Evolutionary conservation across 2,329 filamentous ascomycete genomes (phyloP).

Genomic region (Pseudocercospora fijiensis): DNA sequence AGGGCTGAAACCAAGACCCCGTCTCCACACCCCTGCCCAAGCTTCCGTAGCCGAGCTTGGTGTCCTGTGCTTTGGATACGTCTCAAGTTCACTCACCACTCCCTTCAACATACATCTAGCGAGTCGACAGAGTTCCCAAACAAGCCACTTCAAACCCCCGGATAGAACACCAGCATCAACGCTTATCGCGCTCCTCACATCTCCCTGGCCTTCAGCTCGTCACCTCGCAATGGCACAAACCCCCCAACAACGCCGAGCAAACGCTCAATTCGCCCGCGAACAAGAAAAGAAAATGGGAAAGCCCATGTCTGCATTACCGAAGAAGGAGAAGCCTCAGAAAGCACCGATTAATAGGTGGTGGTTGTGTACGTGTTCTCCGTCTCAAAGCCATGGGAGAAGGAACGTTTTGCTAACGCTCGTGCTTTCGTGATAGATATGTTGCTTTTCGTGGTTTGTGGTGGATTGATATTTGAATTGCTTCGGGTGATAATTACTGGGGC

Average conservation of each 20-base stretch:
- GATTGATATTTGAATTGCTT: slow-evolving; percentile 58
- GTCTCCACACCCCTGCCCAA: not conserved
- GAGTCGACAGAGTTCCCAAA: not conserved
- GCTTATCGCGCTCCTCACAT: too few species aligned
- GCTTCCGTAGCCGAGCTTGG: not conserved
- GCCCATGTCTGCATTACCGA: slow-evolving; percentile 53
- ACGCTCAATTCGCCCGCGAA: slow-evolving; percentile 72
- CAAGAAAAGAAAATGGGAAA: slow-evolving; percentile 75
- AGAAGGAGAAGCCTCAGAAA: slow-evolving; percentile 35
- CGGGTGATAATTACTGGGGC: slow-evolving; percentile 44
- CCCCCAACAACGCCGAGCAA: slow-evolving; percentile 76
- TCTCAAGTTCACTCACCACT: not conserved
- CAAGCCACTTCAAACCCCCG: not conserved
- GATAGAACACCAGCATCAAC: not conserved
- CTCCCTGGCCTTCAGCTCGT: too few species aligned
- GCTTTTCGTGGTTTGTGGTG: slow-evolving; percentile 63
- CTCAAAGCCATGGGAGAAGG: not conserved
- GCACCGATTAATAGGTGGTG: slow-evolving; percentile 56
- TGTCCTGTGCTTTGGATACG: not conserved
- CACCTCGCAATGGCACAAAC: slow-evolving; percentile 67
- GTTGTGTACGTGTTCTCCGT: slow-evolving; percentile 55
- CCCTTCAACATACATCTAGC: not conserved
- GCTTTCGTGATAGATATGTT: slow-evolving; percentile 54
- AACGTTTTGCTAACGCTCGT: not conserved
- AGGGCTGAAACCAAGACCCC: not conserved